These are phyloP conservation scores for Neocallimastix lanati DNA, from an alignment of 192 early-diverging fungal species.

Conservation along the genomic window DNA sequence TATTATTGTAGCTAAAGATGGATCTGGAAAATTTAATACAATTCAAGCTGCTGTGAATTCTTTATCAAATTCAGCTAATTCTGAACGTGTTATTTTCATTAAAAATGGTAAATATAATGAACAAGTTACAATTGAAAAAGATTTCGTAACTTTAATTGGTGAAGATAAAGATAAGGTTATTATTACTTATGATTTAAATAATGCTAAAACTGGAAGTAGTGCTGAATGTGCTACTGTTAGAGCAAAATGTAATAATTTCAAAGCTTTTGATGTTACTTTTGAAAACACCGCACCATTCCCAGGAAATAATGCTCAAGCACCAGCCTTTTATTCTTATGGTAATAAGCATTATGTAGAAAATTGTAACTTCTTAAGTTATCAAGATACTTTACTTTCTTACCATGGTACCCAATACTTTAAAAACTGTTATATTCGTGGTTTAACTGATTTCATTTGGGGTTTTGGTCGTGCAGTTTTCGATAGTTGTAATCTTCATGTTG, in stretches of 20 bases:
- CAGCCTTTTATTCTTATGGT: background rate
- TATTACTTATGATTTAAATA: slow-evolving; percentile 1
- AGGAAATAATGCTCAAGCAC: too few species aligned
- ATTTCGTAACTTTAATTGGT: too few species aligned
- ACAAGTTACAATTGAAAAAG: slow-evolving; percentile 1
- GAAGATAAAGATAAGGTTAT: background rate
- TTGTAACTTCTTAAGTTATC: too few species aligned
- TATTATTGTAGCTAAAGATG: too few species aligned
- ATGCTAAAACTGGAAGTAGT: too few species aligned
- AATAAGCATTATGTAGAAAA: background rate
- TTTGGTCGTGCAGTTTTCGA: background rate
- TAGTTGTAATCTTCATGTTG: background rate
- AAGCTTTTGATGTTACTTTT: too few species aligned
- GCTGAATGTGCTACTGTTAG: background rate
- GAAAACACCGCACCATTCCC: slow-evolving; percentile 1
- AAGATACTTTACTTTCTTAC: background rate
- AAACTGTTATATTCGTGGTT: too few species aligned
- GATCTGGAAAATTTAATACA: too few species aligned
- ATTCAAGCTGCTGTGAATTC: too few species aligned
- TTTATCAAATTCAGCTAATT: background rate
- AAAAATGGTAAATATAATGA: slow-evolving; percentile 1
- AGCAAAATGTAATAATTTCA: background rate
- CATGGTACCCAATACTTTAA: background rate
- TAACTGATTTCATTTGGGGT: too few species aligned
- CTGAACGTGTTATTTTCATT: slow-evolving; percentile 2